phyloP scores from a whole-genome alignment of 1,139 yeast genomes.

The Pichia sp. region DNA sequence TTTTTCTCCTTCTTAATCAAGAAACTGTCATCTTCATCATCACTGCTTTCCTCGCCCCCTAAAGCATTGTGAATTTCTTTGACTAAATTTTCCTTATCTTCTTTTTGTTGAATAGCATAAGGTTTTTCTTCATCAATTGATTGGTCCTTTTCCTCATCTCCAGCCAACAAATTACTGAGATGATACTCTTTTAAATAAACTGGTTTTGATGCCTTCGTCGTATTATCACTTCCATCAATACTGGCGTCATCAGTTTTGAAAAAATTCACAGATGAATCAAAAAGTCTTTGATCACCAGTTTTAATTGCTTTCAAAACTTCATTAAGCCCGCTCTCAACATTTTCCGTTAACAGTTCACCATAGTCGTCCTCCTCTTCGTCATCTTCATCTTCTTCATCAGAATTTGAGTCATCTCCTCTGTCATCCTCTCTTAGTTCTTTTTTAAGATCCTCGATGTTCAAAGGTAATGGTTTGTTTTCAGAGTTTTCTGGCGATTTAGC shows the following conservation, averaged over 20 bases:
- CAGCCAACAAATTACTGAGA: conserved; percentile 68
- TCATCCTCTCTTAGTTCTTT: conserved; percentile 21
- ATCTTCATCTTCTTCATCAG: conserved; percentile 46
- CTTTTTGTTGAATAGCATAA: conserved; percentile 68
- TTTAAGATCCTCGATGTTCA: conserved; percentile 26
- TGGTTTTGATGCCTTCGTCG: conserved; percentile 58
- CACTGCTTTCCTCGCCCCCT: conserved; percentile 43
- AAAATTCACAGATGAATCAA: conserved; percentile 64
- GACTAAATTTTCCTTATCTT: conserved; percentile 66
- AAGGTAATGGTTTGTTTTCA: conserved; percentile 20
- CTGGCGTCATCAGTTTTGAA: conserved; percentile 48
- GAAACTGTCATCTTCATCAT: conserved; percentile 52
- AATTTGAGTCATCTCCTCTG: conserved; percentile 25
- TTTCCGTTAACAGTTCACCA: conserved; percentile 83
- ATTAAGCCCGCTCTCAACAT: conserved; percentile 75
- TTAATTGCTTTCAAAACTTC: conserved; percentile 68
- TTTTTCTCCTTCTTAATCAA: conserved; percentile 51
- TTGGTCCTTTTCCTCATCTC: conserved; percentile 54
- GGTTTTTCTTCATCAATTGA: conserved; percentile 43
- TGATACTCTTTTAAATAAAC: conserved; percentile 89
- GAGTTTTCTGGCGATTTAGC: not conserved
- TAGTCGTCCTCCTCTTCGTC: conserved; percentile 87
- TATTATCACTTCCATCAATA: conserved; percentile 36
- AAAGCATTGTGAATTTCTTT: conserved; percentile 72
- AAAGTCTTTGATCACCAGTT: conserved; percentile 57